Evolutionary conservation across 148 eudicot species (phyloP).

Genomic region (Fagopyrum homotropicum): DNA sequence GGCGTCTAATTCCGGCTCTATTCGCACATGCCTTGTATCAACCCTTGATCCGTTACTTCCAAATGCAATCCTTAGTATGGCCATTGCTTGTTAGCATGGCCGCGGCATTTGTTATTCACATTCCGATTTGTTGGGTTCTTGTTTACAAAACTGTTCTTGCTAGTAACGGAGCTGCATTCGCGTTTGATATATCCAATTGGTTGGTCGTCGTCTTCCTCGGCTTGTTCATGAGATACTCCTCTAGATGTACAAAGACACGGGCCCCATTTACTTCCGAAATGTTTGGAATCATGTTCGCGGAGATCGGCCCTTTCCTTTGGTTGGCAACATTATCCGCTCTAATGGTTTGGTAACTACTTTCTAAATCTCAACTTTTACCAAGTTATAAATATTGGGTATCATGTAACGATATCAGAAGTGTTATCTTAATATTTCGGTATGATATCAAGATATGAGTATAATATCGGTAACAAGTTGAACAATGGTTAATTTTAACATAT

Average conservation of each 20-base stretch:
- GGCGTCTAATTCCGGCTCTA: conserved; percentile 31
- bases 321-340: conserved; percentile 33
- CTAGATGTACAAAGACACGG: conserved; percentile 28
- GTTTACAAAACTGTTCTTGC: conserved; percentile 28
- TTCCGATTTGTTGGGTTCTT: conserved; percentile 32
- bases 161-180: conserved; percentile 31
- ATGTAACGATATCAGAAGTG: too few relatives aligned
- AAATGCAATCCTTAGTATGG: conserved; percentile 32
- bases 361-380: too few relatives aligned
- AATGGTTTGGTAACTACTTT: conserved; percentile 39
- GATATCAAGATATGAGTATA: too few relatives aligned
- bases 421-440: too few relatives aligned
- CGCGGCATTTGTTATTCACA: conserved; percentile 20
- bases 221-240: conserved; percentile 30
- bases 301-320: conserved; percentile 36
- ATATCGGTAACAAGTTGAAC: too few relatives aligned
- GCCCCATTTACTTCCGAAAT: conserved; percentile 23
- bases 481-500: not conserved
- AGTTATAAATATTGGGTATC: too few relatives aligned
- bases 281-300: conserved; percentile 16
- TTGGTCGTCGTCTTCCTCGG: conserved; percentile 29
- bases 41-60: conserved; percentile 31
- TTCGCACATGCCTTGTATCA: conserved; percentile 33
- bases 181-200: conserved; percentile 34
- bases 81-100: conserved; percentile 31